These are phyloP conservation scores for Hippophae gyantsensis DNA, from an alignment of 306 rosid species.

Conservation along the genomic window DNA sequence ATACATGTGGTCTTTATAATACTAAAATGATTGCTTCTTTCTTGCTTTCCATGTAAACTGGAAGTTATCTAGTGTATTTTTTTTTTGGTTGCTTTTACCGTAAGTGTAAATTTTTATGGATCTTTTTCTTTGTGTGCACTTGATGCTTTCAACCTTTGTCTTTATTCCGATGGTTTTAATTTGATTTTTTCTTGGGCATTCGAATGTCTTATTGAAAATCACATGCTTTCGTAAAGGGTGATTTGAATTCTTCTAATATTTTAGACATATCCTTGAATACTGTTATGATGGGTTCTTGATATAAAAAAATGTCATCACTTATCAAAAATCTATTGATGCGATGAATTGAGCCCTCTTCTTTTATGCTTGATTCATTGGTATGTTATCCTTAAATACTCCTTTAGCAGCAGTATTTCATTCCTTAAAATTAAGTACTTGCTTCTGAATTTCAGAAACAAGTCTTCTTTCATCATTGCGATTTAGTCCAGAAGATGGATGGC, in stretches of 20 bases:
- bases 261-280: constrained; percentile 3
- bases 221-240: constrained; percentile 74
- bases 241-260: neutral
- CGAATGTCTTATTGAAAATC: constrained; percentile 92
- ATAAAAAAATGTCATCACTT: no score
- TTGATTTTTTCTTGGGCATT: constrained; percentile 55
- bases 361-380: no score
- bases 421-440: constrained; percentile 13
- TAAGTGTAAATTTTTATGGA: neutral
- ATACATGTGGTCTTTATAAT: no score
- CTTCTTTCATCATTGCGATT: constrained; percentile 75
- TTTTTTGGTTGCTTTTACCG: no score
- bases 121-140: neutral
- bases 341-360: no score
- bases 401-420: neutral
- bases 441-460: constrained; percentile 55
- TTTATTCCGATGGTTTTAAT: constrained; percentile 1
- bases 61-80: no score
- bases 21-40: no score
- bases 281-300: neutral
- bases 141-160: neutral
- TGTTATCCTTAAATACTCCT: neutral
- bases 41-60: no score
- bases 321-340: no score
- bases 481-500: constrained; percentile 93